Evolutionary conservation across 495 filamentous ascomycete species (phyloP).

Genomic region (Talaromyces liani): DNA sequence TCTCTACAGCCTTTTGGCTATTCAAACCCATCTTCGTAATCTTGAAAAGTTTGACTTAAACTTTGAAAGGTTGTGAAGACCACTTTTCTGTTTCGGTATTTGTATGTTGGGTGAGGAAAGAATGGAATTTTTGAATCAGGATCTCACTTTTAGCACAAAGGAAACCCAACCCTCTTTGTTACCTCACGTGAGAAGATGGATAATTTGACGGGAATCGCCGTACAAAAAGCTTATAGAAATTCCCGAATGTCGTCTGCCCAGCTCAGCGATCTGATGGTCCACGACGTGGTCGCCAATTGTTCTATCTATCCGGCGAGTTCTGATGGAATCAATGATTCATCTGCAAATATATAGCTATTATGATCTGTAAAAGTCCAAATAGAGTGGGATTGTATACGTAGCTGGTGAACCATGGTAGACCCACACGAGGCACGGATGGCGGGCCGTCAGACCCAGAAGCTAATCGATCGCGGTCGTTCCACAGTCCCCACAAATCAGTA

Average conservation of each 20-base stretch:
- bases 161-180: too few relatives aligned
- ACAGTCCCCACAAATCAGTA: background rate
- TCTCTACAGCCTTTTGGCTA: too few relatives aligned
- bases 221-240: background rate
- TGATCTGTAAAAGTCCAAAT: background rate
- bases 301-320: background rate
- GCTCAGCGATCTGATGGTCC: background rate
- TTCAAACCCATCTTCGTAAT: too few relatives aligned
- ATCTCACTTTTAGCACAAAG: too few relatives aligned
- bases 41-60: too few relatives aligned
- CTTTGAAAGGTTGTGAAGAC: background rate
- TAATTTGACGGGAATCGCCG: too few relatives aligned
- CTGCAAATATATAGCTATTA: background rate
- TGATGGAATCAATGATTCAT: background rate
- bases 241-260: background rate
- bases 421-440: background rate
- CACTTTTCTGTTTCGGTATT: too few relatives aligned
- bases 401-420: background rate
- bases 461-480: background rate
- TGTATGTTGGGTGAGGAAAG: too few relatives aligned
- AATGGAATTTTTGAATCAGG: too few relatives aligned
- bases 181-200: too few relatives aligned
- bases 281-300: background rate
- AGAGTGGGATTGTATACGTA: background rate
- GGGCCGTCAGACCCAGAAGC: background rate